Evolutionary conservation across 768 basidiomycete species (phyloP).

Genomic region (Dacryopinax spathularia): DNA sequence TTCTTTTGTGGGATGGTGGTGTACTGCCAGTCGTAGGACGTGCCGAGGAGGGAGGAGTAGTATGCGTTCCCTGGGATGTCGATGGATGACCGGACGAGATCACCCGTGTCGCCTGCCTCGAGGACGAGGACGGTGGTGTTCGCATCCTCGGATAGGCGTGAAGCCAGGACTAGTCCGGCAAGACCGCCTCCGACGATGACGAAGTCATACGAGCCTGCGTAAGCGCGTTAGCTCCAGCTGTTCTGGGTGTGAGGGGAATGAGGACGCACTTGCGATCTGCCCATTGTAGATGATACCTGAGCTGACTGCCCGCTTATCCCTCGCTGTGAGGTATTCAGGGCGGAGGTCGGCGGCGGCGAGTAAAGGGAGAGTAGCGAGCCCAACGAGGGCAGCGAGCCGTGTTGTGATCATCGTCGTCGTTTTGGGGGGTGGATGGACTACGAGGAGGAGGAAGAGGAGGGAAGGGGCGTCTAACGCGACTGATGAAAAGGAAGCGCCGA

Average conservation of each 20-base stretch:
- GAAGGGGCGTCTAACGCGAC: not conserved
- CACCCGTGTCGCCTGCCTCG: slow-evolving; percentile 10
- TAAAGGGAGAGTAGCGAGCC: not conserved
- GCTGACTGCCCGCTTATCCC: not conserved
- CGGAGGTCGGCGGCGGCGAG: not conserved
- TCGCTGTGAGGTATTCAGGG: not conserved
- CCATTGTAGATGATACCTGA: slow-evolving; percentile 27
- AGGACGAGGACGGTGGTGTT: slow-evolving; percentile 33
- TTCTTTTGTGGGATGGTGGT: slow-evolving; percentile 35
- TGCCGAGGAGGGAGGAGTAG: slow-evolving; percentile 34
- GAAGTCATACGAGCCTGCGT: slow-evolving; percentile 37
- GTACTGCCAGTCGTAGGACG: slow-evolving; percentile 44
- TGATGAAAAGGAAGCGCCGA: no score
- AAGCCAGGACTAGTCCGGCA: slow-evolving; percentile 35
- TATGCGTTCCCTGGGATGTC: slow-evolving; percentile 41
- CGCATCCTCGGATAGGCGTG: slow-evolving; percentile 33
- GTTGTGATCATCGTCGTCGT: not conserved
- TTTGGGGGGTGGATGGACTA: not conserved
- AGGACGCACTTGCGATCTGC: slow-evolving; percentile 17
- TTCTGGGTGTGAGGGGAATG: not conserved
- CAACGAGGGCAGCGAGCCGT: not conserved
- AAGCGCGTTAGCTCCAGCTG: not conserved
- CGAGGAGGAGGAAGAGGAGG: not conserved
- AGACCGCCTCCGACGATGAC: slow-evolving; percentile 38
- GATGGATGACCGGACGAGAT: slow-evolving; percentile 14